Conservation (phyloP, 2,329 filamentous ascomycete species). For the Fusarium kyushuense region DNA sequence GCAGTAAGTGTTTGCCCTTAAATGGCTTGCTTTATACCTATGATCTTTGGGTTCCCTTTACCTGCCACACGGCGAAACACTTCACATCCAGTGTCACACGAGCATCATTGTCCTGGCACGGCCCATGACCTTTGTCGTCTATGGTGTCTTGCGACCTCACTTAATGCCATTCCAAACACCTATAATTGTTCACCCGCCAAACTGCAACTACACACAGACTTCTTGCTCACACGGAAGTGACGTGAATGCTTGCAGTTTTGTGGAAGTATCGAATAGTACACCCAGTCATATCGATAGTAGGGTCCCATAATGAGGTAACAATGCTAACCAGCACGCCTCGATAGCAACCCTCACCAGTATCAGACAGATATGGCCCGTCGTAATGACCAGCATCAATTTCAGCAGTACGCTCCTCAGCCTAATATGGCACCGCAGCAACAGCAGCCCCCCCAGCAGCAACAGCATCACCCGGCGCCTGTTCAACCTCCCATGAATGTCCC, state of each 20-base stretch:
- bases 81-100: conserved; percentile 40
- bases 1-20: conserved; percentile 68
- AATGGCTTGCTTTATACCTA: conserved; percentile 48
- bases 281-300: conserved; percentile 45
- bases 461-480: conserved; percentile 55
- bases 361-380: conserved; percentile 64
- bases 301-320: conserved; percentile 43
- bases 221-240: conserved; percentile 28
- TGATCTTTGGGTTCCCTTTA: conserved; percentile 14
- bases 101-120: conserved; percentile 17
- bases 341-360: conserved; percentile 61
- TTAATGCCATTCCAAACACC: conserved; percentile 17
- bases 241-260: conserved; percentile 11
- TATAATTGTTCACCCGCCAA: conserved; percentile 41
- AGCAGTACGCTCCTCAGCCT: conserved; percentile 56
- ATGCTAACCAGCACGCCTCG: conserved; percentile 48
- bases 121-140: neutral
- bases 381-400: conserved; percentile 57
- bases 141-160: conserved; percentile 9
- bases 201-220: conserved; percentile 20
- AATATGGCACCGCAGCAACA: conserved; percentile 54
- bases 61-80: conserved; percentile 33
- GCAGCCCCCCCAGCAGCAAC: conserved; percentile 51
- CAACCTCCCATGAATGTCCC: conserved; percentile 58
- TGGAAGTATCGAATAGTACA: conserved; percentile 33